Base-by-base conservation (phyloP, 2,329 filamentous ascomycete genomes). In the Clathrospora elynae region DNA sequence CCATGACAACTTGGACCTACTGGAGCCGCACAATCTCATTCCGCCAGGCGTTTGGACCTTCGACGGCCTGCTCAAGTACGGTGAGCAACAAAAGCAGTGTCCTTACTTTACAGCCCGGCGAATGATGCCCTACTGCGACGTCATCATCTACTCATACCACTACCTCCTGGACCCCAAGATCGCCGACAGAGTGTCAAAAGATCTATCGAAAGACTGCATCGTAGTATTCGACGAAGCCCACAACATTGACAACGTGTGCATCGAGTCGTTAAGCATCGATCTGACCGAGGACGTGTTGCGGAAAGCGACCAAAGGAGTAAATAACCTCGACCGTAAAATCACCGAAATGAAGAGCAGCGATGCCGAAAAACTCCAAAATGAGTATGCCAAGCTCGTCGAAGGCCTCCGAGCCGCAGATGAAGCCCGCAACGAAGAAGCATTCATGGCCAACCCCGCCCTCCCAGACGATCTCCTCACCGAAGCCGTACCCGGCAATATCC, bases 81-180 rank as follows among this genome's bases (percentile, higher is more conserved):
- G 95, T 38, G 92, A 99, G 71, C 80, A 96, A 61, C 85, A 96
- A 53, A 96, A 96, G 67, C 93, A 97, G 69, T 99, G 93, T 59
- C 93, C 93, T 0, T 99, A 99, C 68, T 99, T 99, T 61, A 96
- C 92, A 10, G 88, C 90, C 10, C 81, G 93, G 45, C 84, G 93
- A 53, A 99, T 99, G 93, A 97, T 99, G 92, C 87, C 93, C 62
- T 97, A 91, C 66, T 99, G 93, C 79, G 97, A 99, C 68, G 90
- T 99, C 65, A 96, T 99, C 64, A 99, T 99, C 57, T 99, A 99
- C 74, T 99, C 93, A 0, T 99, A 99, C 66, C 93, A 99, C 71
- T 99, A 99, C 65, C 82, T 99, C 3, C 82, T 99, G 11, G 95
- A 99, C 62, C 93, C 93, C 2, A 99, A 99, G 69, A 99, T 99